Conservation (phyloP, 371 early-diverging fungal species). For the Neoconidiobolus thromboides region DNA sequence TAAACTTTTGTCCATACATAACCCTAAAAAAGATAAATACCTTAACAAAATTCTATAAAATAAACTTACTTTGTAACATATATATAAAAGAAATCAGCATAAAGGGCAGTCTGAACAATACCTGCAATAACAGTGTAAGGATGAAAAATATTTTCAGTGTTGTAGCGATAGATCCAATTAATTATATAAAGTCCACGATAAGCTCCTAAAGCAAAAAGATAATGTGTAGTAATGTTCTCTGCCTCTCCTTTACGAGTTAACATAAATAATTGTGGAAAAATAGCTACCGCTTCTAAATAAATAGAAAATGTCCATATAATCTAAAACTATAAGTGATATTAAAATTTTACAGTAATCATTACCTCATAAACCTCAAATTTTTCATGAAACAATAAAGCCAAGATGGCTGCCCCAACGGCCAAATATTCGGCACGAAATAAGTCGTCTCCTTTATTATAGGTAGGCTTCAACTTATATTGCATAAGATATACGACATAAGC, state of each 20-base stretch:
- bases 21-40: conserved; percentile 27
- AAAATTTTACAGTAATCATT: conserved; percentile 8
- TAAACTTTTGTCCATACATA: conserved; percentile 65
- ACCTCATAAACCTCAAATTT: conserved; percentile 49
- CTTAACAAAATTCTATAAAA: neutral
- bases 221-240: conserved; percentile 96
- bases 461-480: conserved; percentile 62
- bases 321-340: conserved; percentile 16
- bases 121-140: conserved; percentile 73
- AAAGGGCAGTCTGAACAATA: conserved; percentile 87
- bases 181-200: conserved; percentile 91
- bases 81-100: conserved; percentile 95
- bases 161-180: conserved; percentile 90
- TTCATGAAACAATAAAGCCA: conserved; percentile 52
- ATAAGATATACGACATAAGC: conserved; percentile 85
- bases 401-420: conserved; percentile 38
- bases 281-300: conserved; percentile 92
- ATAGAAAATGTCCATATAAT: conserved; percentile 91
- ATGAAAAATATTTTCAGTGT: conserved; percentile 36
- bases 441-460: conserved; percentile 83
- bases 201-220: conserved; percentile 92
- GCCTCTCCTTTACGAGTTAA: conserved; percentile 93
- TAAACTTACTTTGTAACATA: conserved; percentile 69
- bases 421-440: conserved; percentile 79
- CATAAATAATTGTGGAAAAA: conserved; percentile 96